These are phyloP conservation scores for Solanum medicagineum DNA, from an alignment of 257 asterid genomes.

Conservation along the genomic window DNA sequence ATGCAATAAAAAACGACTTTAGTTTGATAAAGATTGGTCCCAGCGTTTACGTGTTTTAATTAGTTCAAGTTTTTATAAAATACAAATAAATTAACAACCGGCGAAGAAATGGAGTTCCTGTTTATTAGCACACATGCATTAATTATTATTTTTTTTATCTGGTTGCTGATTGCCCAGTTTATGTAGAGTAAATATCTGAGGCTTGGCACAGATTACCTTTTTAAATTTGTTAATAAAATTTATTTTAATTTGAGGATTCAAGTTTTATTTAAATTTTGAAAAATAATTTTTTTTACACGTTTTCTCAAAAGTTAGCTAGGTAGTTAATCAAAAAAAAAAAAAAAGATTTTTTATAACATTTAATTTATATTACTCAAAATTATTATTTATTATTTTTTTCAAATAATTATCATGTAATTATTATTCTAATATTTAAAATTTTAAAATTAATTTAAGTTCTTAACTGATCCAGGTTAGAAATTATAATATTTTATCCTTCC, in stretches of 20 bases:
- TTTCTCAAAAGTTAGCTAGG: not conserved
- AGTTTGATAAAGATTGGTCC: not conserved
- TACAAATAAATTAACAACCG: not conserved
- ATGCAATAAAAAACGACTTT: not conserved
- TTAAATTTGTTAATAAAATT: not conserved
- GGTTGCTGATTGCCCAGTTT: not conserved
- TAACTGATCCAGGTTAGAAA: no score
- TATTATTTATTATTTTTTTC: no score
- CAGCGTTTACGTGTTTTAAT: not conserved
- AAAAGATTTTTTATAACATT: not conserved
- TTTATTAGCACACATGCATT: not conserved
- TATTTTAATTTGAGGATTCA: not conserved
- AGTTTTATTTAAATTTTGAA: not conserved
- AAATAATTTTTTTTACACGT: not conserved
- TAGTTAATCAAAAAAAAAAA: not conserved
- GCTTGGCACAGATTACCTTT: not conserved
- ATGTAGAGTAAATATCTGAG: not conserved
- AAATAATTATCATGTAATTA: no score
- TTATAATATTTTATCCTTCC: no score
- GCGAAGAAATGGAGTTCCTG: not conserved
- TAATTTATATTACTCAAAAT: not conserved
- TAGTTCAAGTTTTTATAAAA: not conserved
- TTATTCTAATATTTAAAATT: no score
- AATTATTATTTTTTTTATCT: not conserved
- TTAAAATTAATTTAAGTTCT: no score